Evolutionary conservation across 2,329 filamentous ascomycete genomes (phyloP).

Genomic region (Pyrenochaeta sp.): DNA sequence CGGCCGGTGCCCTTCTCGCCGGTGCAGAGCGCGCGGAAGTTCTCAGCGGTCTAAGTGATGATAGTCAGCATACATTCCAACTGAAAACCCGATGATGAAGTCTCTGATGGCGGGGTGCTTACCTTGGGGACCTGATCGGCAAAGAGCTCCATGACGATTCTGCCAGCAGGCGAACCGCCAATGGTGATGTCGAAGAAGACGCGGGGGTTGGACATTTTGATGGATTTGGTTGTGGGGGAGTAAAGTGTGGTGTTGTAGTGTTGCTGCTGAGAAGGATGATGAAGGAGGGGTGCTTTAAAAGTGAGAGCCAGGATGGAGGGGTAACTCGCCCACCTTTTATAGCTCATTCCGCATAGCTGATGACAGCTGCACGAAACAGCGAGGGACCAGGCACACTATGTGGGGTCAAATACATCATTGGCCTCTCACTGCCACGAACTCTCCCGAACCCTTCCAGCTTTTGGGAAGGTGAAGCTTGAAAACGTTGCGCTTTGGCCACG

Average conservation of each 20-base stretch:
- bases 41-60: conserved; percentile 77
- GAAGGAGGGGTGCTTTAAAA: conserved; percentile 25
- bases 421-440: conserved; percentile 2
- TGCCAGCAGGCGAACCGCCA: conserved; percentile 74
- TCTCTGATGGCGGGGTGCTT: conserved; percentile 32
- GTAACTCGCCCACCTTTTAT: conserved; percentile 18
- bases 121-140: conserved; percentile 71
- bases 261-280: conserved; percentile 16
- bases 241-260: conserved; percentile 21
- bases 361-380: conserved; percentile 22
- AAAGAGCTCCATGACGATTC: conserved; percentile 82
- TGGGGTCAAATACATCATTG: conserved; percentile 16
- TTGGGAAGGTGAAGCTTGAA: conserved; percentile 5
- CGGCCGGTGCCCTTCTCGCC: conserved; percentile 90
- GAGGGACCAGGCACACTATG: conserved; percentile 6
- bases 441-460: not conserved
- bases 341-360: conserved; percentile 17
- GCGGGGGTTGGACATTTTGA: conserved; percentile 60
- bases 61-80: conserved; percentile 16
- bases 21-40: conserved; percentile 93
- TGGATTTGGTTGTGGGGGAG: conserved; percentile 19
- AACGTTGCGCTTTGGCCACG: conserved; percentile 14
- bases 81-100: conserved; percentile 9
- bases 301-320: conserved; percentile 18
- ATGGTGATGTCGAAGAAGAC: conserved; percentile 95